Conservation (phyloP, 1,284 basidiomycete genomes). For the Ceratobasidium sp. region DNA sequence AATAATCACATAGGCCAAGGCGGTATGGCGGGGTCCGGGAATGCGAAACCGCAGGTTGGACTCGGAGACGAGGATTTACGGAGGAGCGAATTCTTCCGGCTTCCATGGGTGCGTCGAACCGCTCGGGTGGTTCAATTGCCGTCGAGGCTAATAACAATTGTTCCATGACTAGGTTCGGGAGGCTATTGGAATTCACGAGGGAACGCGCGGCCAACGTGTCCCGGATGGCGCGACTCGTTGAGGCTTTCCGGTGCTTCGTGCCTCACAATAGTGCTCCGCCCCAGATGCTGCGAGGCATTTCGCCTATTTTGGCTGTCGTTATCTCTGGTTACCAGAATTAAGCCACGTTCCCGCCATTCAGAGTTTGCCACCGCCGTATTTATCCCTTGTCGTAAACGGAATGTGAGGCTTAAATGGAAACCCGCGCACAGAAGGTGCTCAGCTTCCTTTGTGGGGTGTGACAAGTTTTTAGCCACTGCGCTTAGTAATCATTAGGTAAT, state of each 20-base stretch:
- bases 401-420: neutral
- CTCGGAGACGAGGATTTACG: conserved; percentile 80
- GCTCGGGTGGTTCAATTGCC: neutral
- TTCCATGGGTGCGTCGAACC: conserved; percentile 74
- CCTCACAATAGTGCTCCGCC: neutral
- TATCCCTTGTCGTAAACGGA: neutral
- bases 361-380: neutral
- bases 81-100: conserved; percentile 86
- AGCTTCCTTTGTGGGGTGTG: neutral
- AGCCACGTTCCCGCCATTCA: neutral
- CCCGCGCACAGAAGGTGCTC: neutral
- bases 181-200: conserved; percentile 68
- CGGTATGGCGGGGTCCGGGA: conserved; percentile 59
- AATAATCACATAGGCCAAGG: conserved; percentile 19
- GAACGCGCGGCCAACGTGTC: conserved; percentile 59
- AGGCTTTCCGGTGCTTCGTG: neutral
- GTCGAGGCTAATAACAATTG: conserved; percentile 2
- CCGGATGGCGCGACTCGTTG: conserved; percentile 34
- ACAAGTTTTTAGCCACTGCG: neutral
- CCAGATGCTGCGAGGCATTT: neutral
- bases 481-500: conserved; percentile 1
- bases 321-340: neutral
- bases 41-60: conserved; percentile 59
- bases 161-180: conserved; percentile 63
- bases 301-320: neutral